Conservation (phyloP, 2,329 filamentous ascomycete genomes). For the Colletotrichum coccodes region DNA sequence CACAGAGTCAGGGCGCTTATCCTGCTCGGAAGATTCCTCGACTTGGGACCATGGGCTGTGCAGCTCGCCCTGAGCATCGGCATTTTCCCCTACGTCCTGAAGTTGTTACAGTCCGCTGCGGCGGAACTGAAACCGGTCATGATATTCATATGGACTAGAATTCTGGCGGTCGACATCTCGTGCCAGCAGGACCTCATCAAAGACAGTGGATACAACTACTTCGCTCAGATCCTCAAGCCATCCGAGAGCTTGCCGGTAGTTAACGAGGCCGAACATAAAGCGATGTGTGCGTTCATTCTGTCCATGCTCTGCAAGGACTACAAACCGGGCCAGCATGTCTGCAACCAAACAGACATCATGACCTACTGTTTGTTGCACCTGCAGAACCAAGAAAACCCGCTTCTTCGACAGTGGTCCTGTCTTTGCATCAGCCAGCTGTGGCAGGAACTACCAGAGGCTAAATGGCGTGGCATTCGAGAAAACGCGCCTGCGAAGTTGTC, state of each 20-base stretch:
- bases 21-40: conserved; percentile 90
- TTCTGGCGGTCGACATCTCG: conserved; percentile 92
- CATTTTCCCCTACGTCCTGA: conserved; percentile 99
- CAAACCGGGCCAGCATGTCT: conserved; percentile 90
- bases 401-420: conserved; percentile 95
- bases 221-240: conserved; percentile 90
- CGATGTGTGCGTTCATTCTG: conserved; percentile 98
- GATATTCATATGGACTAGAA: conserved; percentile 99
- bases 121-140: conserved; percentile 96
- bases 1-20: conserved; percentile 92
- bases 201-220: conserved; percentile 97
- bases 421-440: conserved; percentile 95
- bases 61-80: conserved; percentile 96
- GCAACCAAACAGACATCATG: conserved; percentile 90
- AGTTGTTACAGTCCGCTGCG: conserved; percentile 93
- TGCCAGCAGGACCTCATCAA: conserved; percentile 95
- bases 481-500: conserved; percentile 85
- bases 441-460: conserved; percentile 90
- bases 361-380: conserved; percentile 87
- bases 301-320: conserved; percentile 98
- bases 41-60: conserved; percentile 98
- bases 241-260: conserved; percentile 84
- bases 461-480: conserved; percentile 94
- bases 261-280: conserved; percentile 89
- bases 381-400: conserved; percentile 84